phyloP scores from a whole-genome alignment of 2,329 filamentous ascomycete genomes.

The Clonostachys sp. region DNA sequence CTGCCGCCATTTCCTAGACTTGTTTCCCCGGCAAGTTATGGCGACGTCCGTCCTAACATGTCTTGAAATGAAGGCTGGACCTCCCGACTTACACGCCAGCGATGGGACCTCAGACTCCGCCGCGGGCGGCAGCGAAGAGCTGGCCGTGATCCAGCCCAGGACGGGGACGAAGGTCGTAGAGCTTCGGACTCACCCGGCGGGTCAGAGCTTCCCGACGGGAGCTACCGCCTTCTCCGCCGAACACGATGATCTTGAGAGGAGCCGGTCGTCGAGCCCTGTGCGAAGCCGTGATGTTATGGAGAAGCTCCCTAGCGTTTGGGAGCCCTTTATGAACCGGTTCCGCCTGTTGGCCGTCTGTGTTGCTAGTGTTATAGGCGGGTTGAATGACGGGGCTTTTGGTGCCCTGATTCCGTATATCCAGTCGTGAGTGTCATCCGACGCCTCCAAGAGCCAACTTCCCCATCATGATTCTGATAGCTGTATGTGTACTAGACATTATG shows the following conservation, averaged over 20 bases:
- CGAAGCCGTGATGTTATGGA: conserved; percentile 29
- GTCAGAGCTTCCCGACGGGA: no score
- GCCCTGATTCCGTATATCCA: conserved; percentile 81
- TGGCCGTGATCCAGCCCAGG: no score
- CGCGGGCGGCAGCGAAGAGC: no score
- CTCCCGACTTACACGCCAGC: no score
- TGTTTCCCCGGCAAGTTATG: no score
- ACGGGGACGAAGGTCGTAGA: no score
- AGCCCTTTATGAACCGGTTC: conserved; percentile 65
- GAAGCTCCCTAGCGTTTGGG: conserved; percentile 50
- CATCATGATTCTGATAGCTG: conserved; percentile 1
- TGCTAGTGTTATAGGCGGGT: conserved; percentile 63
- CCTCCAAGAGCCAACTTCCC: neutral
- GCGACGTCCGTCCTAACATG: no score
- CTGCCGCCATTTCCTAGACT: no score
- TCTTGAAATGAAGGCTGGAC: no score
- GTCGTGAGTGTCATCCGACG: conserved; percentile 26
- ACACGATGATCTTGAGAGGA: conserved; percentile 43
- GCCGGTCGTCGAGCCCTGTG: conserved; percentile 41
- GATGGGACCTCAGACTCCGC: no score
- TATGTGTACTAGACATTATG: conserved; percentile 47
- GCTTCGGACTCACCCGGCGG: no score
- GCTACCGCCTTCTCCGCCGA: no score
- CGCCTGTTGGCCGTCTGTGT: conserved; percentile 60
- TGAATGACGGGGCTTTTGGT: conserved; percentile 73